Evolutionary conservation across 768 basidiomycete genomes (phyloP).

Genomic region (Candolleomyces aberdarensis): DNA sequence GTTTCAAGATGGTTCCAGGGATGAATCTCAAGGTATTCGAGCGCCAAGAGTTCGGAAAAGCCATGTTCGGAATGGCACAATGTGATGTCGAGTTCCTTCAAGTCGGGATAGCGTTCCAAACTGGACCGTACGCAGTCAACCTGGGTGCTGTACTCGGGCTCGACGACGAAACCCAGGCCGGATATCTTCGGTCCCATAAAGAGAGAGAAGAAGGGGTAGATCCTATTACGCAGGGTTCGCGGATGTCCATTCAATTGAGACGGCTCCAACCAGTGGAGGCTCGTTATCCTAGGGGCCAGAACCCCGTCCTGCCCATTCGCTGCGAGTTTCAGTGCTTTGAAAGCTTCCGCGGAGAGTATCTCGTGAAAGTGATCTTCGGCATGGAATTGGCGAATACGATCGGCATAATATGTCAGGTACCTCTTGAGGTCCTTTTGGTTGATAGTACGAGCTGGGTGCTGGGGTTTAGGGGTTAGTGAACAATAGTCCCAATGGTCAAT

Average conservation of each 20-base stretch:
- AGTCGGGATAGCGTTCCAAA: too few relatives aligned
- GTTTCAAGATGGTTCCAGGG: too few relatives aligned
- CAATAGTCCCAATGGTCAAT: neutral
- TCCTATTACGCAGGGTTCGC: too few relatives aligned
- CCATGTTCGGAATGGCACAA: too few relatives aligned
- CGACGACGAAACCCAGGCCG: neutral
- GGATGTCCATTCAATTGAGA: neutral
- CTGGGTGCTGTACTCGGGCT: too few relatives aligned
- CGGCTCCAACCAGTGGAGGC: neutral
- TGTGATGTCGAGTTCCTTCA: too few relatives aligned
- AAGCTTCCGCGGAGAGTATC: neutral
- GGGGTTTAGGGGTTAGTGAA: neutral
- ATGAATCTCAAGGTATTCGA: too few relatives aligned
- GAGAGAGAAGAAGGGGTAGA: neutral
- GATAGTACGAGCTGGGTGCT: neutral
- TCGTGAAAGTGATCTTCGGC: neutral
- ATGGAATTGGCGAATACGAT: neutral
- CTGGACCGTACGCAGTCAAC: too few relatives aligned
- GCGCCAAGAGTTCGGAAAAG: too few relatives aligned
- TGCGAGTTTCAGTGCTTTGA: neutral
- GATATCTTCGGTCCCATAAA: neutral
- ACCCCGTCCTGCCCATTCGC: neutral
- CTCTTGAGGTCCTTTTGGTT: neutral
- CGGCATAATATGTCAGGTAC: neutral
- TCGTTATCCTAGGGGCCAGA: neutral